Percentiles rank a stretch among this genome's conserved stretches.
These are phyloP conservation scores for Nadsonia starkeyi-henricii DNA, from an alignment of 1,139 yeast genomes.

Conservation along the genomic window DNA sequence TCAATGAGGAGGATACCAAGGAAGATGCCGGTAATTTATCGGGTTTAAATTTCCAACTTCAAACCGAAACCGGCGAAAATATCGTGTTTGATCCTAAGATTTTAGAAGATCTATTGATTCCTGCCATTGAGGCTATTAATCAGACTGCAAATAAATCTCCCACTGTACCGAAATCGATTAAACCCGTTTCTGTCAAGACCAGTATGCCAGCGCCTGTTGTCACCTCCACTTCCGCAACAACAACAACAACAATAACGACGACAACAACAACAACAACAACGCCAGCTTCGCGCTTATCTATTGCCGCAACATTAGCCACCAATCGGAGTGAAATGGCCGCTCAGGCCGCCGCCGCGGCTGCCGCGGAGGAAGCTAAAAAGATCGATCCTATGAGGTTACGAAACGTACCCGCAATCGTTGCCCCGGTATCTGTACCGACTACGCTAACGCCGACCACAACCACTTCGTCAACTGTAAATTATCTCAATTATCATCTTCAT, in stretches of 20 bases:
- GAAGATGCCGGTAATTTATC: not conserved
- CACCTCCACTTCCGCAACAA: slow-evolving; percentile 12
- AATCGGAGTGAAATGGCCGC: slow-evolving; percentile 2
- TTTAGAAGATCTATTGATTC: not conserved
- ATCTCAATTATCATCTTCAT: too few relatives aligned
- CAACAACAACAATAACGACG: slow-evolving; percentile 6
- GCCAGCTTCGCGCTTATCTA: slow-evolving; percentile 4
- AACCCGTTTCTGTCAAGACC: not conserved
- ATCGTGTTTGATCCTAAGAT: not conserved
- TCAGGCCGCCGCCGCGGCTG: slow-evolving; percentile 8
- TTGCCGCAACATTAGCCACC: slow-evolving; percentile 5
- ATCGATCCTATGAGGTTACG: slow-evolving; percentile 2
- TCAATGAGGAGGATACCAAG: not conserved
- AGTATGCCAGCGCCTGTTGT: slow-evolving; percentile 14
- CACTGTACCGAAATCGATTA: not conserved
- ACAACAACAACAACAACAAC: slow-evolving; percentile 5
- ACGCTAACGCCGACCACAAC: too few relatives aligned
- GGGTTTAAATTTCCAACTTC: not conserved
- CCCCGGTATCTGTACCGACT: too few relatives aligned
- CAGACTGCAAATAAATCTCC: not conserved
- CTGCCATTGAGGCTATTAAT: not conserved
- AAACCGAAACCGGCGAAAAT: not conserved
- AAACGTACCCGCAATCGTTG: too few relatives aligned
- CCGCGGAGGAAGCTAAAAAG: slow-evolving; percentile 6
- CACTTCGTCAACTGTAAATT: too few relatives aligned